Percentiles rank a stretch among this genome's conserved stretches.
Conservation (phyloP, 352 stramenopile species). For the Phytophthora sp. region DNA sequence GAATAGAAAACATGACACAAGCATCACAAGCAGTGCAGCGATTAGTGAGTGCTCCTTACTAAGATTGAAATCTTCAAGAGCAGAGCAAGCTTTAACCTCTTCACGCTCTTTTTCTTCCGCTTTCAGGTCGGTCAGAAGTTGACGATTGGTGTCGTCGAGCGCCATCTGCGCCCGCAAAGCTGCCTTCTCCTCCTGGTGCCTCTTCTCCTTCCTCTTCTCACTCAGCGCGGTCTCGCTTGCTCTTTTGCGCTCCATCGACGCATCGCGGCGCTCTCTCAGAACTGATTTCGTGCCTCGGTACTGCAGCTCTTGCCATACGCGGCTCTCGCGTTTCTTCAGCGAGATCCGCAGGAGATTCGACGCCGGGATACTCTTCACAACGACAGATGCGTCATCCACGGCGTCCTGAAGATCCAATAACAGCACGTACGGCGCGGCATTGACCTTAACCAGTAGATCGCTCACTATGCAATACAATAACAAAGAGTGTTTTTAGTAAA, state of each 20-base stretch:
- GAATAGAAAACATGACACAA: neutral
- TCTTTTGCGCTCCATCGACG: conserved; percentile 71
- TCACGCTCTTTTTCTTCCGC: conserved; percentile 78
- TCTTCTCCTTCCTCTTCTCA: conserved; percentile 59
- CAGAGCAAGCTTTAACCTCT: conserved; percentile 50
- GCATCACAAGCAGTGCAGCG: neutral
- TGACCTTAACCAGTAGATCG: conserved; percentile 83
- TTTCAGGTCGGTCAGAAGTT: conserved; percentile 77
- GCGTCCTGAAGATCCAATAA: conserved; percentile 66
- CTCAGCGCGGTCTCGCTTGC: conserved; percentile 45
- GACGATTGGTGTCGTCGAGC: conserved; percentile 75
- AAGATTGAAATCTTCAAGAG: neutral
- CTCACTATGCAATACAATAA: conserved; percentile 53
- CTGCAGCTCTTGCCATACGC: conserved; percentile 55
- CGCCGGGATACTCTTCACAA: conserved; percentile 51
- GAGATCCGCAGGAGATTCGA: conserved; percentile 54
- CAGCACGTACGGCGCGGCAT: conserved; percentile 75
- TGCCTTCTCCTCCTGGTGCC: conserved; percentile 73
- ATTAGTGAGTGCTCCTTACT: neutral
- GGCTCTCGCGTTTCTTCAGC: conserved; percentile 47
- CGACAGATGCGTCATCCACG: conserved; percentile 58
- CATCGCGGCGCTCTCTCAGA: conserved; percentile 48
- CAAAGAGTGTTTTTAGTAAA: neutral
- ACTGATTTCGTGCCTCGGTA: conserved; percentile 45
- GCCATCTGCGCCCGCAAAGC: conserved; percentile 83